Evolutionary conservation across 1,284 basidiomycete genomes (phyloP), one percentile per base, ranked within the genome.

Genomic region (Rhodotorula sp.): DNA sequence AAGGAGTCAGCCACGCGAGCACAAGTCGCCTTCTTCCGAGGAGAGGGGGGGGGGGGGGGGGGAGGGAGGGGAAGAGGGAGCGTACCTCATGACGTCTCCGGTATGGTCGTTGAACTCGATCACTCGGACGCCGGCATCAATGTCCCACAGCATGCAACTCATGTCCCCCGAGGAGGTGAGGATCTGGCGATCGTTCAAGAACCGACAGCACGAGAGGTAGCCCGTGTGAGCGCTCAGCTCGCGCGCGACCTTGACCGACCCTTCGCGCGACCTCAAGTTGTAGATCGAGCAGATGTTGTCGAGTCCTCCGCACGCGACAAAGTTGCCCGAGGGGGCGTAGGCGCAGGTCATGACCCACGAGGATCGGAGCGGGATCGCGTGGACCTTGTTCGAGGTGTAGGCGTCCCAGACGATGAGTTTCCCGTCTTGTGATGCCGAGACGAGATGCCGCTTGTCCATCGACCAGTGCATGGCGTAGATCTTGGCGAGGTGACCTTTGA

Each of bases 311-410:
- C 95, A 99, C 46, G 96, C 96, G 71, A 99, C 96, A 77, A 90
- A 95, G 82, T 92, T 94, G 66, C 95, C 95, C 30, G 91, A 93
- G 10, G 96, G 95, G 22, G 95, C 89, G 82, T 98, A 99, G 60
- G 96, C 95, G 81, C 96, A 99, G 60, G 96, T 98, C 95, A 99
- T 99, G 83, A 99, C 95, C 96, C 96, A 99, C 76, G 91, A 93
- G 51, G 93, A 96, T 61, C 95, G 89, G 53, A 99, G 85, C 58
- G 95, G 95, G 81, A 99, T 98, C 75, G 95, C 95, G 81, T 99
- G 95, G 68, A 99, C 95, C 84, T 99, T 99, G 86, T 99, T 98
- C 72, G 94, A 96, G 15, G 95, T 97, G 83, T 98, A 98, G 56
- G 96, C 95, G 82, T 99, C 95, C 95, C 95, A 99, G 63, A 99